Conservation (phyloP, 495 filamentous ascomycete species). For the Hypoxylon fuscum region DNA sequence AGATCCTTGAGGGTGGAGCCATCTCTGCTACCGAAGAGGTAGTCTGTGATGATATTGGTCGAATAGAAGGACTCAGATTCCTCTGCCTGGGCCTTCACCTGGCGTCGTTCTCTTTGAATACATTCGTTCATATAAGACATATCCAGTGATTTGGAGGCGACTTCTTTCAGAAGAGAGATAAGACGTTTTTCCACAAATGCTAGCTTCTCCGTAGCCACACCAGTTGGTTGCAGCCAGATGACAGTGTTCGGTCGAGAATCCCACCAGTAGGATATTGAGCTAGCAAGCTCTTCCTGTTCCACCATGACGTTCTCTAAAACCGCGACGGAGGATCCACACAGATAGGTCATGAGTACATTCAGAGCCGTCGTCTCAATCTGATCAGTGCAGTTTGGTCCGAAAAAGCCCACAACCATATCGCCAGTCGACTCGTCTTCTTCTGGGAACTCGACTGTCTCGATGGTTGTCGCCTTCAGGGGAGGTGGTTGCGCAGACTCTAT, state of each 20-base stretch:
- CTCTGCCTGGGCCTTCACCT: conserved; percentile 82
- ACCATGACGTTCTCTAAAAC: conserved; percentile 91
- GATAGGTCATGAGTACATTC: conserved; percentile 79
- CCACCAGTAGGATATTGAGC: conserved; percentile 76
- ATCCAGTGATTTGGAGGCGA: conserved; percentile 80
- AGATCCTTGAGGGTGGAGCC: conserved; percentile 80
- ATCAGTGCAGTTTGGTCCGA: conserved; percentile 83
- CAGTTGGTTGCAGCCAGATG: conserved; percentile 82
- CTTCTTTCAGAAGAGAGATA: conserved; percentile 81
- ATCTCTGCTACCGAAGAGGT: conserved; percentile 86
- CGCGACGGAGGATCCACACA: conserved; percentile 91
- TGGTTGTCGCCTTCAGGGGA: conserved; percentile 69
- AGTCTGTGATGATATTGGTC: conserved; percentile 85
- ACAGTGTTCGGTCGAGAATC: conserved; percentile 82
- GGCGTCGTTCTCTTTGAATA: conserved; percentile 77
- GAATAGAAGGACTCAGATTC: conserved; percentile 77
- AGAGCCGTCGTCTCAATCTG: conserved; percentile 70
- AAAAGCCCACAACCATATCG: conserved; percentile 82
- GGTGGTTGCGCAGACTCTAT: conserved; percentile 83
- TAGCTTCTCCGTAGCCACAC: conserved; percentile 87
- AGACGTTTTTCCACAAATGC: conserved; percentile 84
- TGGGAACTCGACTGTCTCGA: conserved; percentile 87
- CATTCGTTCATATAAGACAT: conserved; percentile 90
- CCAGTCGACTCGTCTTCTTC: conserved; percentile 95
- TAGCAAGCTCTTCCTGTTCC: conserved; percentile 91